A percentile compares a stretch with the other conserved stretches of the same genome.
These are phyloP conservation scores for Leptographium galeiforme DNA, from an alignment of 2,329 filamentous ascomycete genomes.

Conservation along the genomic window DNA sequence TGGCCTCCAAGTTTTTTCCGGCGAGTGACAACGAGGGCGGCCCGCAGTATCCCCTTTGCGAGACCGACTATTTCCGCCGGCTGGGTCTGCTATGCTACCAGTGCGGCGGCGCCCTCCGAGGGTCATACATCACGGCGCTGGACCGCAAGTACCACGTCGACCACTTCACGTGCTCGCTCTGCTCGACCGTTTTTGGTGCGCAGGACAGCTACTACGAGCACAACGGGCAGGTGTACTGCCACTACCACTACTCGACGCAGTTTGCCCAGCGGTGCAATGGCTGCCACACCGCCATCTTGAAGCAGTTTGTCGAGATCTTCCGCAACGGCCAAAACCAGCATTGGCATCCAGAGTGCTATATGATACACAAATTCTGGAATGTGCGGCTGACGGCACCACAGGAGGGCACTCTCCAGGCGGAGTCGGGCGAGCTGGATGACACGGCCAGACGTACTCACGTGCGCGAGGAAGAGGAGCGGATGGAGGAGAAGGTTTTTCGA, in stretches of 20 bases:
- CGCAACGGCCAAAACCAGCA: slow-evolving; percentile 96
- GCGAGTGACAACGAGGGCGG: slow-evolving; percentile 79
- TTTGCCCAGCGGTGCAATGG: slow-evolving; percentile 95
- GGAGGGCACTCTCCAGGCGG: slow-evolving; percentile 24
- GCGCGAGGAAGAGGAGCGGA: slow-evolving; percentile 75
- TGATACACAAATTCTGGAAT: slow-evolving; percentile 99
- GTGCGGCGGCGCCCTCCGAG: slow-evolving; percentile 82
- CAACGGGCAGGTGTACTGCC: slow-evolving; percentile 89
- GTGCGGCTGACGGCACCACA: slow-evolving; percentile 62
- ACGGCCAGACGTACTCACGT: slow-evolving; percentile 59
- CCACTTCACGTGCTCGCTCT: slow-evolving; percentile 96
- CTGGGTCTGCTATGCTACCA: slow-evolving; percentile 83
- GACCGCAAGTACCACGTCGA: slow-evolving; percentile 98
- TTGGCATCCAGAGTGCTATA: slow-evolving; percentile 99
- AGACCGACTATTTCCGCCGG: slow-evolving; percentile 92
- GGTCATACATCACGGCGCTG: slow-evolving; percentile 94
- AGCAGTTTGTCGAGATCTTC: slow-evolving; percentile 98
- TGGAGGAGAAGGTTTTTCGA: slow-evolving; percentile 94
- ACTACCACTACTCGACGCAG: slow-evolving; percentile 96
- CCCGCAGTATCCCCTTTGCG: slow-evolving; percentile 86
- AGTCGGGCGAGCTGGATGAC: slow-evolving; percentile 27
- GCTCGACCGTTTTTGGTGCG: slow-evolving; percentile 93
- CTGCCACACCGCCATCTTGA: slow-evolving; percentile 91
- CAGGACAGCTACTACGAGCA: slow-evolving; percentile 99
- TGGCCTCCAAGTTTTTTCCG: slow-evolving; percentile 97